These are phyloP conservation scores for Fusarium globosum DNA, from an alignment of 2,329 filamentous ascomycete species.

Conservation along the genomic window DNA sequence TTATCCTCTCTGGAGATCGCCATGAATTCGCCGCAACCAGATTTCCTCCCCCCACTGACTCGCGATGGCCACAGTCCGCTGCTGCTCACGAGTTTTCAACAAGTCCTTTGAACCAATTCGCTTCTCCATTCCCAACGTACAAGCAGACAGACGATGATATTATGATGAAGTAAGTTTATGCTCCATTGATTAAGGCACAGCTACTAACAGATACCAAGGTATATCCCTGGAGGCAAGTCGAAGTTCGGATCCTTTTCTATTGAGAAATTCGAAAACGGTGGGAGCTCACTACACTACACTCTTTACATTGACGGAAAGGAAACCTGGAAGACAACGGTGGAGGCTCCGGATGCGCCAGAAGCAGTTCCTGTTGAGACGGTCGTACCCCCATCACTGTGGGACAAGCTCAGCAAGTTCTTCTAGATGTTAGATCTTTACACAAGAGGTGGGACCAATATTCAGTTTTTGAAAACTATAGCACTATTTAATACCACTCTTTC, in stretches of 20 bases:
- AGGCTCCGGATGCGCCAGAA: slow-evolving; percentile 53
- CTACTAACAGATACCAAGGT: slow-evolving; percentile 57
- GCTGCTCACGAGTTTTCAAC: slow-evolving; percentile 92
- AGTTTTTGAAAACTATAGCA: neutral
- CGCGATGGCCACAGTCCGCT: slow-evolving; percentile 70
- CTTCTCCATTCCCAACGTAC: slow-evolving; percentile 86
- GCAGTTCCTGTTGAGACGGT: slow-evolving; percentile 43
- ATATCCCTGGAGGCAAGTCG: slow-evolving; percentile 84
- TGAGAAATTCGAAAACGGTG: slow-evolving; percentile 67
- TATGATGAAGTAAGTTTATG: slow-evolving; percentile 77
- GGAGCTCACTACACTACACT: slow-evolving; percentile 80
- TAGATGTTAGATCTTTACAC: slow-evolving; percentile 1
- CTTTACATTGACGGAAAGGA: slow-evolving; percentile 85
- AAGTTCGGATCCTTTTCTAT: slow-evolving; percentile 85
- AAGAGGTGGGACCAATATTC: neutral
- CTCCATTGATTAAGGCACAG: neutral
- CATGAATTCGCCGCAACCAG: slow-evolving; percentile 96
- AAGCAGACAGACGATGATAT: slow-evolving; percentile 83
- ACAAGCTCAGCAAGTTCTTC: slow-evolving; percentile 49
- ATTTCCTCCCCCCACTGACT: slow-evolving; percentile 70
- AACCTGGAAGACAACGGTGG: slow-evolving; percentile 74
- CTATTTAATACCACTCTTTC: slow-evolving; percentile 3
- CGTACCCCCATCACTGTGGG: slow-evolving; percentile 58
- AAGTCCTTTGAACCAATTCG: slow-evolving; percentile 93
- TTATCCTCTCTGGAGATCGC: slow-evolving; percentile 90